A percentile compares a stretch with the other conserved stretches of the same genome.
phyloP scores from a whole-genome alignment of 495 filamentous ascomycete genomes.

The Pyronema domesticum region DNA sequence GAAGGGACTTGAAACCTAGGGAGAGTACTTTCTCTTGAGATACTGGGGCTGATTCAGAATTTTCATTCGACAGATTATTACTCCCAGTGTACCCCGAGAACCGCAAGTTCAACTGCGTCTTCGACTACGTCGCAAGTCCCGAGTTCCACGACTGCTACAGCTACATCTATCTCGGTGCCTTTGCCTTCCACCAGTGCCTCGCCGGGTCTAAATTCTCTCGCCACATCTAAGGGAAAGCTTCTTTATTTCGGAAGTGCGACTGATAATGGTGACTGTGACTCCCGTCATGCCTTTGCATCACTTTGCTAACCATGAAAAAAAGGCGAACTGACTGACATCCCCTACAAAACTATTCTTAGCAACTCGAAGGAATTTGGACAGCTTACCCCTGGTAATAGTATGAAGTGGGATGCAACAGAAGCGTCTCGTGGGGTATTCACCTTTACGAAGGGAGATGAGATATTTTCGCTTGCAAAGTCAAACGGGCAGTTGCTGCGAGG shows the following conservation, averaged over 20 bases:
- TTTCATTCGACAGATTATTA: background rate
- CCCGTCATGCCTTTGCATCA: background rate
- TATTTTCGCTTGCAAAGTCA: conserved; percentile 40
- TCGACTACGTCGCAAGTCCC: background rate
- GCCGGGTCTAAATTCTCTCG: conserved; percentile 33
- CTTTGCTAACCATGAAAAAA: background rate
- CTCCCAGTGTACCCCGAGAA: conserved; percentile 9
- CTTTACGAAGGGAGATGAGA: conserved; percentile 35
- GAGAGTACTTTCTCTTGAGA: too few relatives aligned
- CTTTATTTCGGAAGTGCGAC: conserved; percentile 44
- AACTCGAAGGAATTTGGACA: conserved; percentile 43
- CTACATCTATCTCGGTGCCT: conserved; percentile 9
- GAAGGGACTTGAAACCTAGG: too few relatives aligned
- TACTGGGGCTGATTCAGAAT: too few relatives aligned
- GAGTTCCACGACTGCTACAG: background rate
- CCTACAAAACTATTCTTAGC: conserved; percentile 34
- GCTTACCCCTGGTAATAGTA: conserved; percentile 51
- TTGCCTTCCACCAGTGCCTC: conserved; percentile 25
- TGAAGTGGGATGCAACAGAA: conserved; percentile 43
- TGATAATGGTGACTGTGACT: conserved; percentile 27
- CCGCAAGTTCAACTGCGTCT: background rate
- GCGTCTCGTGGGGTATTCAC: conserved; percentile 32
- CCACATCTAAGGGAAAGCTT: conserved; percentile 31
- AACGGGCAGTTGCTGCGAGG: conserved; percentile 44
- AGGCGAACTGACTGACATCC: conserved; percentile 31